Evolutionary conservation across 306 rosid species (phyloP).

Genomic region (Mucuna pruriens): DNA sequence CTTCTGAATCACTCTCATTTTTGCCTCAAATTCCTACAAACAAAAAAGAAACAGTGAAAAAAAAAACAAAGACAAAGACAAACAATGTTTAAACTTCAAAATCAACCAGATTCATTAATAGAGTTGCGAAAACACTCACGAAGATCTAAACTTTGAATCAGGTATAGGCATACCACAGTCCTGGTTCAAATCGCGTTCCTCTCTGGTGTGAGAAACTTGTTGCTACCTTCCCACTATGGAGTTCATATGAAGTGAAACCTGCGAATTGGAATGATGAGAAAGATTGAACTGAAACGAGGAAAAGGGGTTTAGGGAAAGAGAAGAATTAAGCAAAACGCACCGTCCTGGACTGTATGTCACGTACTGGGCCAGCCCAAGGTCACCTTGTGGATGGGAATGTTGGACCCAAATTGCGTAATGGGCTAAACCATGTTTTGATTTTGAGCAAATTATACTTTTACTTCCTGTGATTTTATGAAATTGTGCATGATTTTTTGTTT

Average conservation of each 20-base stretch:
- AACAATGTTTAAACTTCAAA: not conserved
- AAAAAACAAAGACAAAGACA: too few relatives aligned
- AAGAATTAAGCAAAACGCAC: not conserved
- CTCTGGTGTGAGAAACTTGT: not conserved
- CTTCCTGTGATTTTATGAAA: too few relatives aligned
- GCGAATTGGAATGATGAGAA: not conserved
- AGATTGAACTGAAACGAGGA: too few relatives aligned
- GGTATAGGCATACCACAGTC: not conserved
- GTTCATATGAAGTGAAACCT: not conserved
- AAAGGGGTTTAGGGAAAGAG: slow-evolving; percentile 6
- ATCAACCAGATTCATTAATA: not conserved
- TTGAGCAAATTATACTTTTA: too few relatives aligned
- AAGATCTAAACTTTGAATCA: slow-evolving; percentile 9
- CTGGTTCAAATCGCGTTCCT: not conserved
- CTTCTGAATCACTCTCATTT: slow-evolving; percentile 70
- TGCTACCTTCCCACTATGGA: not conserved
- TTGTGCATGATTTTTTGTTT: too few relatives aligned
- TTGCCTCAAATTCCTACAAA: slow-evolving; percentile 42
- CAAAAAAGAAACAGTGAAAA: not conserved
- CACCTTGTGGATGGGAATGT: too few relatives aligned
- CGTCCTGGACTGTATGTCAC: not conserved
- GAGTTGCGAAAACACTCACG: not conserved
- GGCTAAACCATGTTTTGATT: not conserved
- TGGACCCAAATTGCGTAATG: not conserved
- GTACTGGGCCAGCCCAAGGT: not conserved